A percentile compares a stretch with the other conserved stretches of the same genome.
Conservation (phyloP, 2,329 filamentous ascomycete genomes). For the Rutstroemia sydowiana region DNA sequence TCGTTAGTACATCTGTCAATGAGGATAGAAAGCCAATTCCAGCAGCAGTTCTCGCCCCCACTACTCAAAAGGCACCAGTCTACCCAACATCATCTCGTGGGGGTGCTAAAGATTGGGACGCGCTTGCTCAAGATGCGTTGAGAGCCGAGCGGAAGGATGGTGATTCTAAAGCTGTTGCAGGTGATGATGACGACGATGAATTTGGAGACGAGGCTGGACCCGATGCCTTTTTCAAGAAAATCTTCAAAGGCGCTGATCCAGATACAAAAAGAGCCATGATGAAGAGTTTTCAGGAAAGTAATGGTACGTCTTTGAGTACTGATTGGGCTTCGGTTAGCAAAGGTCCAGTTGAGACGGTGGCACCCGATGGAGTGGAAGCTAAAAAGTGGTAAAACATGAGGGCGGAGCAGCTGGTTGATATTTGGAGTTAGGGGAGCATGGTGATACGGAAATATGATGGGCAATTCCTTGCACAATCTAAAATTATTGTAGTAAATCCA, state of each 20-base stretch:
- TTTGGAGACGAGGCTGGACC: slow-evolving; percentile 57
- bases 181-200: slow-evolving; percentile 42
- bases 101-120: slow-evolving; percentile 91
- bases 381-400: slow-evolving; percentile 47
- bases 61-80: slow-evolving; percentile 39
- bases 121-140: slow-evolving; percentile 40
- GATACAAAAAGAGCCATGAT: slow-evolving; percentile 92
- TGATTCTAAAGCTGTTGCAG: slow-evolving; percentile 6
- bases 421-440: not conserved
- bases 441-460: too few relatives aligned
- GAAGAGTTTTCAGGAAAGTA: slow-evolving; percentile 93
- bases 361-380: slow-evolving; percentile 70
- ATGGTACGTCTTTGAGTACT: slow-evolving; percentile 85
- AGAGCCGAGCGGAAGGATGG: slow-evolving; percentile 22
- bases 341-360: slow-evolving; percentile 62
- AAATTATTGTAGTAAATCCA: too few relatives aligned
- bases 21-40: slow-evolving; percentile 3
- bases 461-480: too few relatives aligned
- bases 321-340: slow-evolving; percentile 79
- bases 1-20: slow-evolving; percentile 1
- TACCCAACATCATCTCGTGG: slow-evolving; percentile 83
- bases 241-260: slow-evolving; percentile 69
- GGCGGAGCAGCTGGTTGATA: not conserved
- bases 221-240: slow-evolving; percentile 80
- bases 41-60: slow-evolving; percentile 16